These are phyloP conservation scores for Suhomyces sp. DNA, from an alignment of 805 yeast species.

Conservation along the genomic window DNA sequence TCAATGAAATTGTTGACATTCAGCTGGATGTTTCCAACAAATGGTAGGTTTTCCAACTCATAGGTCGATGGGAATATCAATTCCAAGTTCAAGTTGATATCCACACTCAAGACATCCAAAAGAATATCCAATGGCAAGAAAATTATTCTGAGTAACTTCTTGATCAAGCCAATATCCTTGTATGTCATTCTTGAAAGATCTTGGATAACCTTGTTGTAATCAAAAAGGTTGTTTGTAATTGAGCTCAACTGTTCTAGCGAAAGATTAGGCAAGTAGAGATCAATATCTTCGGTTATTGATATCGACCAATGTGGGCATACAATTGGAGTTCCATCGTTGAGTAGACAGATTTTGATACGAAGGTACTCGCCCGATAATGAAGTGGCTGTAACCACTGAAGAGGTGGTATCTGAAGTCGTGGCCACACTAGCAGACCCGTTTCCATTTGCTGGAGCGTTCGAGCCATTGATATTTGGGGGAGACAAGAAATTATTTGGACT, in stretches of 20 bases:
- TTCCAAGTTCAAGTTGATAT: constrained; percentile 68
- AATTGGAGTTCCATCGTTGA: constrained; percentile 83
- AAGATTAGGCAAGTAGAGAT: constrained; percentile 60
- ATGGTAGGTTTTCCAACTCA: constrained; percentile 38
- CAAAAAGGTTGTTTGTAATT: constrained; percentile 38
- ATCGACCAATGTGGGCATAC: constrained; percentile 69
- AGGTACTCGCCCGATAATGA: constrained; percentile 81
- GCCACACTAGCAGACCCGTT: constrained; percentile 5
- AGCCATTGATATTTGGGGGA: constrained; percentile 19
- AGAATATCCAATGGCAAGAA: constrained; percentile 61
- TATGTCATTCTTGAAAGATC: constrained; percentile 38
- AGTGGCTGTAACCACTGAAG: constrained; percentile 86
- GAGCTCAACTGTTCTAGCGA: constrained; percentile 44
- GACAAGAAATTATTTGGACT: constrained; percentile 42
- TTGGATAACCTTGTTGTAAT: constrained; percentile 36
- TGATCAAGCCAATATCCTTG: constrained; percentile 38
- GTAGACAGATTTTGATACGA: constrained; percentile 62
- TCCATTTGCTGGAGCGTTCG: constrained; percentile 1
- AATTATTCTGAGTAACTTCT: constrained; percentile 42
- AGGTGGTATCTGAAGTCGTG: constrained; percentile 14
- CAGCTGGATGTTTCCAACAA: constrained; percentile 39
- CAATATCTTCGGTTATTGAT: constrained; percentile 48
- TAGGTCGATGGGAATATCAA: constrained; percentile 68
- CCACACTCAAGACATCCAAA: constrained; percentile 51
- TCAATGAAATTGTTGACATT: constrained; percentile 77